Evolutionary conservation across 768 basidiomycete species (phyloP).

Genomic region (Tylopilus vinaceipallidus): DNA sequence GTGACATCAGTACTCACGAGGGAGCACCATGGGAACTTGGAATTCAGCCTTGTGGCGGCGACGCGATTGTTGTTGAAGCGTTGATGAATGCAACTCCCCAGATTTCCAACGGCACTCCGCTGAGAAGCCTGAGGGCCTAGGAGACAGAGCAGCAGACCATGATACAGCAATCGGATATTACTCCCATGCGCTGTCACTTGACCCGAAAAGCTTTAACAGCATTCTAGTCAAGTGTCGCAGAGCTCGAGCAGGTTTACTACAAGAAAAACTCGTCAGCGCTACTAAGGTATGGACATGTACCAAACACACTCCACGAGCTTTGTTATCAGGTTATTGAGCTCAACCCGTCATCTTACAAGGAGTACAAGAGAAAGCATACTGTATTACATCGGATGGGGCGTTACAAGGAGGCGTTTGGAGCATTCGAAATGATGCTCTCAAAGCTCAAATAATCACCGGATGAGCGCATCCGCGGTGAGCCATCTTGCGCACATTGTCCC

Average conservation of each 20-base stretch:
- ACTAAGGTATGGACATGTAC: not conserved
- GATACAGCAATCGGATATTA: not conserved
- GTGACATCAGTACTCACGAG: not conserved
- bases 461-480: not conserved
- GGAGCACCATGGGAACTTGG: not conserved
- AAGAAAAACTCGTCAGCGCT: constrained; percentile 1
- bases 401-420: not conserved
- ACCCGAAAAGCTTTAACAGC: accelerated
- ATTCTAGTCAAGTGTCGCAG: constrained; percentile 8
- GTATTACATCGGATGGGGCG: not conserved
- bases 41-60: no score
- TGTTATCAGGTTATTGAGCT: not conserved
- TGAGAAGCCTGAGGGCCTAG: not conserved
- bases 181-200: not conserved
- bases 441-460: not conserved
- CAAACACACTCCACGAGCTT: no score
- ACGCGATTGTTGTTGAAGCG: accelerated
- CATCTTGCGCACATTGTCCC: not conserved
- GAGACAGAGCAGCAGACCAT: not conserved
- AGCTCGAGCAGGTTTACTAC: not conserved
- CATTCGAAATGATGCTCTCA: not conserved
- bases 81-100: not conserved
- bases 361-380: not conserved
- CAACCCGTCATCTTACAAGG: not conserved
- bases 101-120: constrained; percentile 1